A percentile compares a stretch with the other conserved stretches of the same genome.
Conservation (phyloP, 1,284 basidiomycete genomes). For the Kwoniella shivajii region DNA sequence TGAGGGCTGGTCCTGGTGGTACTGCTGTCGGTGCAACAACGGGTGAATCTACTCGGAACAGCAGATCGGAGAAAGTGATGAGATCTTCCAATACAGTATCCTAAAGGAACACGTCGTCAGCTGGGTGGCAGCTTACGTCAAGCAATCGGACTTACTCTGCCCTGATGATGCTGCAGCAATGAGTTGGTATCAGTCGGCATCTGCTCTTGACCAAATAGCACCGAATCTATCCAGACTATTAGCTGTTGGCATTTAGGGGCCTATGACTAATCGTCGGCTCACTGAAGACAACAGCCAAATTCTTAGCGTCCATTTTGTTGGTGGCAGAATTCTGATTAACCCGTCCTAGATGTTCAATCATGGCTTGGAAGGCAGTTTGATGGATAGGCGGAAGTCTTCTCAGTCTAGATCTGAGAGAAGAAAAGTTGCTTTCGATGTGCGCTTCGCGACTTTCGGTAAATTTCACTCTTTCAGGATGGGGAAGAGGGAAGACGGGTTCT, state of each 20-base stretch:
- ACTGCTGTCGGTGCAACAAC: conserved; percentile 25
- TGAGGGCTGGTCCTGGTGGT: conserved; percentile 35
- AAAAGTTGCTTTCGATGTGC: conserved; percentile 71
- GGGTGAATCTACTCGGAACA: conserved; percentile 48
- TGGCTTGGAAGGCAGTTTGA: conserved; percentile 79
- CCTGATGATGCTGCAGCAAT: conserved; percentile 67
- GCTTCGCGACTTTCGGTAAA: conserved; percentile 74
- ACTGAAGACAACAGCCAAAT: conserved; percentile 82
- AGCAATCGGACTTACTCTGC: conserved; percentile 61
- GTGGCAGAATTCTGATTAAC: conserved; percentile 69
- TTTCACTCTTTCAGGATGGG: conserved; percentile 78
- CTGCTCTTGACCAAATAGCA: conserved; percentile 88
- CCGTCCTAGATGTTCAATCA: conserved; percentile 85
- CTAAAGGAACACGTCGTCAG: conserved; percentile 54
- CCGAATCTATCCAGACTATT: conserved; percentile 58
- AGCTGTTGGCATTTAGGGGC: not conserved
- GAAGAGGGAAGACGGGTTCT: conserved; percentile 86
- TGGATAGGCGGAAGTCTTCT: conserved; percentile 82
- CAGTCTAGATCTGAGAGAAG: conserved; percentile 74
- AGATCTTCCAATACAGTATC: conserved; percentile 87
- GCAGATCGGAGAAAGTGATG: conserved; percentile 64
- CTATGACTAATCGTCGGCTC: not conserved
- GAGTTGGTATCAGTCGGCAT: conserved; percentile 72
- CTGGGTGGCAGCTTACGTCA: not conserved
- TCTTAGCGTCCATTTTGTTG: conserved; percentile 95